Base-by-base conservation (phyloP, 768 basidiomycete species). In the Psilocybe cyanescens region DNA sequence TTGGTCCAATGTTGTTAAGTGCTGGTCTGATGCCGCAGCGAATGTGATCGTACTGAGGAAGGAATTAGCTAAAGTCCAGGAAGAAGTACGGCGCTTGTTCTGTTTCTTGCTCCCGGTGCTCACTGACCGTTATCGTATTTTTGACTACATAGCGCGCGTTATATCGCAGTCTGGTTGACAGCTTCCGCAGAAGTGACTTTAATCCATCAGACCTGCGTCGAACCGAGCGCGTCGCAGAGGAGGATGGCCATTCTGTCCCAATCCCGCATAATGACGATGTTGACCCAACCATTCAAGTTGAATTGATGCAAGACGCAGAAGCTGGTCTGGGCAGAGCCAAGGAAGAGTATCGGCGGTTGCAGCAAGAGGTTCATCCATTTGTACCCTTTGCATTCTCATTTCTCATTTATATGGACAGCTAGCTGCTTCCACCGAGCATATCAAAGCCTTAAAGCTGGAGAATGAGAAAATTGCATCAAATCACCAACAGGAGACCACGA, bases 11-110 rank as follows among this genome's bases (percentile, higher is more conserved):
- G 70, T 76, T 35, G 61, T 76, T 55, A 75, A 75, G 67, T 73
- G 71, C 59, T 77, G 75, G 75, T 76, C 75, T n/a, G 73, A 76
- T 33, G 74, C 78, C 9, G 75, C 72, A 47, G 71, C 74, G 52
- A 71, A 65, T 29, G 71, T 73, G 19, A 70, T 75, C 52, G 63
- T 62, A 44, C 69, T 80, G 59, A 74, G 72, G 65, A 68, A 70
- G 28, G 75, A 78, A 57, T 69, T 78, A 11, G 67, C 68, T 39
- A 68, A 68, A 35, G 69, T 68, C 14, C 64, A 72, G 50, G 69
- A 71, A 65, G 72, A 76, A 68, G 76, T 74, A 59, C 24, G 70
- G 52, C n/a, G 9, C 8, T 45, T 49, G 7, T 37, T 51, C 37
- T n/a, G 53, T 28, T 39, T 31, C 24, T 2, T 30, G n/a, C 9